Evolutionary conservation across 148 eudicot species (phyloP), one percentile per base, ranked within the genome.

Genomic region (Fagopyrum tataricum): DNA sequence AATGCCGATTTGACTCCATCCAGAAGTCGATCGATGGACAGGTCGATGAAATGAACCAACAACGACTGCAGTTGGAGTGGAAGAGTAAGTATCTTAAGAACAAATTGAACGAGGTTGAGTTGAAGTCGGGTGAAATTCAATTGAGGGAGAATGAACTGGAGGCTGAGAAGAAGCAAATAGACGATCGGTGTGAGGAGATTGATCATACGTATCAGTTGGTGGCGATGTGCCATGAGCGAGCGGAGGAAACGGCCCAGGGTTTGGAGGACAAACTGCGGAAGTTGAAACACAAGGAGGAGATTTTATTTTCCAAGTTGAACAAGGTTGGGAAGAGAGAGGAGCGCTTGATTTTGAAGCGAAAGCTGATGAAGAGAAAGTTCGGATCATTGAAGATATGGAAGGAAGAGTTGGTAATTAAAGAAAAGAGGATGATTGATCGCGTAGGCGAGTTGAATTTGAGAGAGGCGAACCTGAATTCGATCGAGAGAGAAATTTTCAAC

Each of bases 121-220:
- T 41, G 39, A 75, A 71, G 74, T 49, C 64, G 66, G 51, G 53
- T 39, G 80, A 82, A 69, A 23, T 79, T 12, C 72, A 81, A 67
- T 39, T 40, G 69, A 83, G 59, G 61, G 75, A 72, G 79, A 67
- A 76, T 64, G 49, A 71, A 23, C n/a, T 84, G 41, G 84, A 79
- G 70, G 62, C 47, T 58, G 39, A 76, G 26, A 72, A 67, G 70
- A 72, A 26, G 66, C 64, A 31, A 51, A 51, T 78, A 2, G 74
- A 76, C 40, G 79, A 77, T 41, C 75, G 74, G 67, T 49, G 74
- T 23, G 37, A 55, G 77, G 81, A 84, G 67, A 70, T 83, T 2
- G 77, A 76, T 39, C 72, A 26, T 59, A 79, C 74, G 31, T 81
- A 81, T 52, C 52, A 76, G 56, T 14, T 67, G 73, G 70, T 73